A percentile compares a stretch with the other conserved stretches of the same genome.
These are phyloP conservation scores for Hirsutella thompsonii DNA, from an alignment of 2,329 filamentous ascomycete genomes.

Conservation along the genomic window DNA sequence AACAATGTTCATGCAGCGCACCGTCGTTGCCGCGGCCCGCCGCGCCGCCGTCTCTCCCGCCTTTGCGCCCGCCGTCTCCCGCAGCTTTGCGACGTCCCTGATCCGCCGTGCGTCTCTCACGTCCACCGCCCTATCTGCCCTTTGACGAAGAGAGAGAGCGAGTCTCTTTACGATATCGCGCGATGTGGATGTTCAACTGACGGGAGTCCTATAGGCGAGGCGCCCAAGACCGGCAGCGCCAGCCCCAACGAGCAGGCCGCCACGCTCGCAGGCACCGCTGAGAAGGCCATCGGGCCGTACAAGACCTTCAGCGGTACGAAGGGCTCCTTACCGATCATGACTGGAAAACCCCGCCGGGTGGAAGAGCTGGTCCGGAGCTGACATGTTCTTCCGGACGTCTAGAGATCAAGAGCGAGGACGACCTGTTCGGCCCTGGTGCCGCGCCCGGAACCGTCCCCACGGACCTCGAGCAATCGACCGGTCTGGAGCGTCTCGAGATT, in stretches of 20 bases:
- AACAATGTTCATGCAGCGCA: conserved; percentile 56
- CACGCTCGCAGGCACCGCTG: conserved; percentile 22
- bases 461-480: conserved; percentile 90
- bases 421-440: conserved; percentile 77
- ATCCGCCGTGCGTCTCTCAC: conserved; percentile 50
- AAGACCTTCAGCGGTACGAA: conserved; percentile 33
- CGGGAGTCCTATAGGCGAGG: conserved; percentile 17
- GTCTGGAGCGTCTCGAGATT: conserved; percentile 96
- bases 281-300: conserved; percentile 32
- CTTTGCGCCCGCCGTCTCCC: conserved; percentile 38
- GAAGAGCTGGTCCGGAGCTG: conserved; percentile 10
- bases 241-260: conserved; percentile 24
- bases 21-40: conserved; percentile 47
- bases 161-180: no score
- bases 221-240: conserved; percentile 18
- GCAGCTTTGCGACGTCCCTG: conserved; percentile 47
- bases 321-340: conserved; percentile 5
- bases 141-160: no score
- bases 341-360: not conserved
- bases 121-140: no score
- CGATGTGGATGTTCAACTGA: conserved; percentile 1
- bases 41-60: conserved; percentile 40
- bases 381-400: conserved; percentile 10
- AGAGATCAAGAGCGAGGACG: conserved; percentile 77
- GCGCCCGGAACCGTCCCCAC: conserved; percentile 73